Evolutionary conservation across 1,139 yeast species (phyloP).

Genomic region (Saccharomyces hybrid): DNA sequence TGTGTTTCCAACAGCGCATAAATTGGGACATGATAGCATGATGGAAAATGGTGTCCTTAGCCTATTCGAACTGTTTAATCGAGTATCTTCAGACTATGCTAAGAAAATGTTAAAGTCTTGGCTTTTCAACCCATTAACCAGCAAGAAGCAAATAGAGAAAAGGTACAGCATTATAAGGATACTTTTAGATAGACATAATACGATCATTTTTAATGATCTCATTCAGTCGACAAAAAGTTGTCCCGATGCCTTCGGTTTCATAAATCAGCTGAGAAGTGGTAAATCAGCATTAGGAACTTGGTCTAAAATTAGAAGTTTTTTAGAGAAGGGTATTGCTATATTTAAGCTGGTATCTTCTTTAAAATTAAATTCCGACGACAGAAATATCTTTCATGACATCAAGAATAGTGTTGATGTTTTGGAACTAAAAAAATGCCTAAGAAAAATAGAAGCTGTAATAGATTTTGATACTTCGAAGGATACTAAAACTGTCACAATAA

Average conservation of each 20-base stretch:
- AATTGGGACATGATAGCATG: constrained; percentile 12
- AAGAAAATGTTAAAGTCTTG: constrained; percentile 30
- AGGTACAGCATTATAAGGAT: constrained; percentile 30
- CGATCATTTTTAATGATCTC: constrained; percentile 12
- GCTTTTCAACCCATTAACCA: constrained; percentile 34
- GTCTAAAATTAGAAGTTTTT: constrained; percentile 23
- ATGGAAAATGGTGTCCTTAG: constrained; percentile 15
- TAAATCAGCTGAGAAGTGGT: constrained; percentile 29
- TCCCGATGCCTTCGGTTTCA: constrained; percentile 26
- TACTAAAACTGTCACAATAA: constrained; percentile 30
- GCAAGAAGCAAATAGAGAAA: constrained; percentile 21
- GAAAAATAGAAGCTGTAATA: constrained; percentile 22
- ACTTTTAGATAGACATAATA: constrained; percentile 20
- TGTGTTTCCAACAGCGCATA: constrained; percentile 22
- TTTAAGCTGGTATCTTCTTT: constrained; percentile 7
- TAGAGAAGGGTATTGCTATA: constrained; percentile 9
- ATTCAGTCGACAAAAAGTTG: constrained; percentile 21
- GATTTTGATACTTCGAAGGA: constrained; percentile 35
- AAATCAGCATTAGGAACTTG: constrained; percentile 23
- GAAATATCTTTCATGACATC: constrained; percentile 7
- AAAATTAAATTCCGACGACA: neutral
- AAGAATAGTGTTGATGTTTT: constrained; percentile 8
- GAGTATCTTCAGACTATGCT: constrained; percentile 32
- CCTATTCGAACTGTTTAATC: constrained; percentile 26
- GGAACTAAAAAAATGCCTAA: constrained; percentile 8